Evolutionary conservation across 2,329 filamentous ascomycete species (phyloP).

Genomic region (Rachicladosporium sp.): DNA sequence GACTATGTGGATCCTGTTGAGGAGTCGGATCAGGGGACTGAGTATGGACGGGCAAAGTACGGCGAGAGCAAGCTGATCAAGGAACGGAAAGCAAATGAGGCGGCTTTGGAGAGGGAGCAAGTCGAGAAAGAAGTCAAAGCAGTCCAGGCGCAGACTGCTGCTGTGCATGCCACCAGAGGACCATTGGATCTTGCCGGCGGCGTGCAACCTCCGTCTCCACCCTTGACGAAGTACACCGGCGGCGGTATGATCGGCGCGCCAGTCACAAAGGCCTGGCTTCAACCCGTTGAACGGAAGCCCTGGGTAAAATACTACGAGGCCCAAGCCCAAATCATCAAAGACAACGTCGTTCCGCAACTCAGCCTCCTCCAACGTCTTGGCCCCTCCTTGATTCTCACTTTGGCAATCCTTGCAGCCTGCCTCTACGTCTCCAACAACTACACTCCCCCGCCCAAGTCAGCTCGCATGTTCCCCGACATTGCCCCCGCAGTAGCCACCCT

Average conservation of each 20-base stretch:
- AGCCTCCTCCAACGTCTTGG: slow-evolving; percentile 30
- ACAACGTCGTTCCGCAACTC: slow-evolving; percentile 20
- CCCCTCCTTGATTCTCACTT: slow-evolving; percentile 29
- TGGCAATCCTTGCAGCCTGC: slow-evolving; percentile 28
- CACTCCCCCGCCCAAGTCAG: slow-evolving; percentile 35
- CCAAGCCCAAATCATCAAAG: slow-evolving; percentile 22
- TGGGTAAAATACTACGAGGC: slow-evolving; percentile 28
- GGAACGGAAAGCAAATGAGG: slow-evolving; percentile 19
- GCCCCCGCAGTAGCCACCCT: slow-evolving; percentile 54
- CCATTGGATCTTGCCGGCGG: slow-evolving; percentile 20
- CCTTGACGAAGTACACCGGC: not conserved
- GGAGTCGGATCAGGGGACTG: slow-evolving; percentile 16
- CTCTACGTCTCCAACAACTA: slow-evolving; percentile 36
- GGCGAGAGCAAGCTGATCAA: slow-evolving; percentile 18
- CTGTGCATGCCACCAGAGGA: slow-evolving; percentile 13
- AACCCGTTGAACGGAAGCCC: slow-evolving; percentile 18
- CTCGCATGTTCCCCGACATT: slow-evolving; percentile 48
- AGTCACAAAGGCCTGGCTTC: slow-evolving; percentile 15
- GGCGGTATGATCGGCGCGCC: slow-evolving; percentile 14
- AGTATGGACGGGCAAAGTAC: slow-evolving; percentile 15
- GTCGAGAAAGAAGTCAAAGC: slow-evolving; percentile 10
- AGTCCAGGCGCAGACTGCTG: slow-evolving; percentile 11
- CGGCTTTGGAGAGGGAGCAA: slow-evolving; percentile 16
- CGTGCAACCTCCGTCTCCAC: slow-evolving; percentile 13
- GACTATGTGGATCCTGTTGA: slow-evolving; percentile 9